These are phyloP conservation scores for Geotrichum australiense DNA, from an alignment of 1,139 yeast species.

Conservation along the genomic window DNA sequence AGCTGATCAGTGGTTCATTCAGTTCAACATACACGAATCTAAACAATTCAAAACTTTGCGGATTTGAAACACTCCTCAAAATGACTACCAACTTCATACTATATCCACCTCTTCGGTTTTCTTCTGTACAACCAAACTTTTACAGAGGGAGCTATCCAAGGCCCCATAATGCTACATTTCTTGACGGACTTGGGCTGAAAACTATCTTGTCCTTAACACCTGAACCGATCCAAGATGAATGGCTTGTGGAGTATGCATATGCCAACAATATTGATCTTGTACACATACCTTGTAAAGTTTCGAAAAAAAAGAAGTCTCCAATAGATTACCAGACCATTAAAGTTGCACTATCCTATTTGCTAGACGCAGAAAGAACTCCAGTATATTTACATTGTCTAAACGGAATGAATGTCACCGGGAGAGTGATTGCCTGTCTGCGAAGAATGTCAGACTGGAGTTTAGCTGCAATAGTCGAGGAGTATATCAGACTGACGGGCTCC, in stretches of 20 bases:
- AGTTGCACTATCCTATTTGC: slow-evolving; percentile 51
- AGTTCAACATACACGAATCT: no score
- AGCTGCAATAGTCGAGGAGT: slow-evolving; percentile 82
- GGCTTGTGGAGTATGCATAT: slow-evolving; percentile 46
- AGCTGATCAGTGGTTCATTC: no score
- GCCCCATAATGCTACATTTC: slow-evolving; percentile 61
- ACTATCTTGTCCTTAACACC: slow-evolving; percentile 81
- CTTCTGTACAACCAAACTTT: slow-evolving; percentile 59
- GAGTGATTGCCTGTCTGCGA: slow-evolving; percentile 78
- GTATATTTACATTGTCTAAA: slow-evolving; percentile 79
- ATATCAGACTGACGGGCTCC: slow-evolving; percentile 45
- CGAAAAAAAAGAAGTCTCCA: slow-evolving; percentile 52
- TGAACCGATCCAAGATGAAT: slow-evolving; percentile 47
- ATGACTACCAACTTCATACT: not conserved
- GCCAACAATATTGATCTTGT: slow-evolving; percentile 45
- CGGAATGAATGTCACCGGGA: slow-evolving; percentile 82
- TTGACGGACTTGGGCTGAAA: slow-evolving; percentile 57
- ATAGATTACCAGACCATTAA: slow-evolving; percentile 57
- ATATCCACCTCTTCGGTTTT: slow-evolving; percentile 71
- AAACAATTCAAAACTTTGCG: no score
- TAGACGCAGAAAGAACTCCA: slow-evolving; percentile 58
- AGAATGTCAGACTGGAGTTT: slow-evolving; percentile 85
- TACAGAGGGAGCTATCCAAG: slow-evolving; percentile 88
- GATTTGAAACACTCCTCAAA: not conserved
- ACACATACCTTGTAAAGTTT: slow-evolving; percentile 58